Base-by-base conservation (phyloP, 148 eudicot species). In the Camellia japonica region DNA sequence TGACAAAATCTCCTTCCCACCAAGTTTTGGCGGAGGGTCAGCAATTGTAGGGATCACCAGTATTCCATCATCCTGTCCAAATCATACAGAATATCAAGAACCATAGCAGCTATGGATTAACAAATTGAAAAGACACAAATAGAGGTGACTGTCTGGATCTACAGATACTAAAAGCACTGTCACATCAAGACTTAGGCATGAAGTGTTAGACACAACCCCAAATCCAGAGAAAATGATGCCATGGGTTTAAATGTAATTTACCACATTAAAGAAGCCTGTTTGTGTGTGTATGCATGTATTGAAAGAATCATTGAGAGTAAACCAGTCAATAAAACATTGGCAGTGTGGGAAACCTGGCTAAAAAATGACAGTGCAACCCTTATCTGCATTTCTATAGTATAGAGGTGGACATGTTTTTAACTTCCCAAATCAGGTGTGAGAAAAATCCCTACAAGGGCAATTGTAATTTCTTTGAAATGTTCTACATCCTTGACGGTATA, bases 1-100 rank as follows among this genome's bases (percentile, higher is more conserved):
- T 0, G 93, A 88, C 42, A 68, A 68, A 69, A 89, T 82, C 80
- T 89, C 97, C 83, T 92, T 95, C 54, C 87, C 86, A 66, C 94
- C 93, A 84, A 90, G 84, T 82, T 95, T 95, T 80, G 92, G 88
- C 73, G 97, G 94, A 62, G 89, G 89, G 67, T 87, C 90, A 71
- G 87, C 78, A 86, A 85, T 80, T 42, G 98, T 90, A 51, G 99
- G 99, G 62, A 95, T 88, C 13, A 93, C 97, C 82, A 95, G 85
- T 30, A 95, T 83, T 81, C 92, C 94, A 82, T 92, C 97, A 87
- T 93, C 97, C 99, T 95, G 81, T 70, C 78, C 75, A 82, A 79
- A 72, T 19, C 62, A 68, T 58, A 30, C 55, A 79, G 43, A 51
- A 19, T 51, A 77, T 62, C 76, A 41, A 71, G 42, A 68, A 82